phyloP scores from a whole-genome alignment of 768 basidiomycete species.

The Suillus fuscotomentosus region DNA sequence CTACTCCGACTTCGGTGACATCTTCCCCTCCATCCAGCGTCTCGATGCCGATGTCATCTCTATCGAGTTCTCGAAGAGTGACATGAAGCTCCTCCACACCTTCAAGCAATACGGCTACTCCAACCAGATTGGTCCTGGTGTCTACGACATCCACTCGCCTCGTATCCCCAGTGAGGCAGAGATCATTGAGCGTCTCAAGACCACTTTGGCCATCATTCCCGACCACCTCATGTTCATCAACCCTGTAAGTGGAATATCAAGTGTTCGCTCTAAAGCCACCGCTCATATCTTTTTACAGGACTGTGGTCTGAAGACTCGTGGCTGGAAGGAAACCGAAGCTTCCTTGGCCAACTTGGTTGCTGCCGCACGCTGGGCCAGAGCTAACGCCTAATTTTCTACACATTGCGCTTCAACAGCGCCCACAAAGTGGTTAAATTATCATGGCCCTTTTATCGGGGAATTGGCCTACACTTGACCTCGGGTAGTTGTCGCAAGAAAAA shows the following conservation, averaged over 20 bases:
- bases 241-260: slow-evolving; percentile 49
- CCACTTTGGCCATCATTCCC: slow-evolving; percentile 82
- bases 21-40: slow-evolving; percentile 95
- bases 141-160: slow-evolving; percentile 99
- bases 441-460: slow-evolving; percentile 24
- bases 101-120: slow-evolving; percentile 96
- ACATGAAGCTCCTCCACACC: slow-evolving; percentile 94
- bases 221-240: slow-evolving; percentile 86
- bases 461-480: slow-evolving; percentile 48
- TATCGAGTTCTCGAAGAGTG: slow-evolving; percentile 97
- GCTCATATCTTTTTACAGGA: slow-evolving; percentile 44
- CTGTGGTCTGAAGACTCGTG: slow-evolving; percentile 98
- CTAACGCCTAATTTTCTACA: slow-evolving; percentile 58
- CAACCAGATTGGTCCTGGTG: slow-evolving; percentile 97
- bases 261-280: not conserved
- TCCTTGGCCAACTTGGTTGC: slow-evolving; percentile 84
- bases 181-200: slow-evolving; percentile 87
- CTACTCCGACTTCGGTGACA: slow-evolving; percentile 98
- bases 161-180: slow-evolving; percentile 93
- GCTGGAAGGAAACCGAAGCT: slow-evolving; percentile 96
- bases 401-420: slow-evolving; percentile 91
- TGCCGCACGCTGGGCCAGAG: slow-evolving; percentile 92
- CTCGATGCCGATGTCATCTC: slow-evolving; percentile 99
- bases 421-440: slow-evolving; percentile 65
- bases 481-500: slow-evolving; percentile 46